Evolutionary conservation across 768 basidiomycete species (phyloP).

Genomic region (Cystobasidium tubakii): DNA sequence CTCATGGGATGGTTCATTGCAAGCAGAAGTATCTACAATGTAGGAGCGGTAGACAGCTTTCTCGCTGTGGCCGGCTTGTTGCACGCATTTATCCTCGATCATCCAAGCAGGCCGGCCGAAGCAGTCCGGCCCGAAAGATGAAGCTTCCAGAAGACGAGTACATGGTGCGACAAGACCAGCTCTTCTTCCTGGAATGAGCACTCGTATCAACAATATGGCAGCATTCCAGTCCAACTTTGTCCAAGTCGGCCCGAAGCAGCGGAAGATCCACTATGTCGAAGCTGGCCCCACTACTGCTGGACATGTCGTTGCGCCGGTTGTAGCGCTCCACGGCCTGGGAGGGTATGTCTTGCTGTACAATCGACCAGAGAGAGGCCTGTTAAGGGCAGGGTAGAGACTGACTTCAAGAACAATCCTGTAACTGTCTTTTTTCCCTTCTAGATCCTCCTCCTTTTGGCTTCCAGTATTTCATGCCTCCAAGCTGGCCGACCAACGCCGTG

Average conservation of each 20-base stretch:
- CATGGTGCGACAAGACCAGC: too few relatives aligned
- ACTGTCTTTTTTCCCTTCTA: too few relatives aligned
- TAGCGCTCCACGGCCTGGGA: conserved; percentile 18
- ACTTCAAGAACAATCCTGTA: too few relatives aligned
- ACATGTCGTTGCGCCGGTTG: not conserved
- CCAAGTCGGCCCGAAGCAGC: not conserved
- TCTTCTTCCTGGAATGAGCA: not conserved
- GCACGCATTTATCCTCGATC: not conserved
- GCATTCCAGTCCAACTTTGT: conserved; percentile 10
- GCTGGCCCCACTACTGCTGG: conserved; percentile 15
- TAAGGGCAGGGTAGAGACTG: not conserved
- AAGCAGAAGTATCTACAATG: too few relatives aligned
- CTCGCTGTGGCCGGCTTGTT: not conserved
- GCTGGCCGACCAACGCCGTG: conserved; percentile 10
- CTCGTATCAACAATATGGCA: not conserved
- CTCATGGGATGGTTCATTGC: too few relatives aligned
- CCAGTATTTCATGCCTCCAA: conserved; percentile 19
- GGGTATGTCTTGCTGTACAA: conserved; percentile 8
- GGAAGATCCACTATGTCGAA: conserved; percentile 25
- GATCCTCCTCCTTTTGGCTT: conserved; percentile 31
- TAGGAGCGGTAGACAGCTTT: not conserved
- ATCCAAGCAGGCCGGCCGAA: not conserved
- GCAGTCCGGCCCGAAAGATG: too few relatives aligned
- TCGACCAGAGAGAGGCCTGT: too few relatives aligned
- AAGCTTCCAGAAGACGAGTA: too few relatives aligned